phyloP scores from a whole-genome alignment of 1,284 basidiomycete genomes.

The Puccinia triticina region DNA sequence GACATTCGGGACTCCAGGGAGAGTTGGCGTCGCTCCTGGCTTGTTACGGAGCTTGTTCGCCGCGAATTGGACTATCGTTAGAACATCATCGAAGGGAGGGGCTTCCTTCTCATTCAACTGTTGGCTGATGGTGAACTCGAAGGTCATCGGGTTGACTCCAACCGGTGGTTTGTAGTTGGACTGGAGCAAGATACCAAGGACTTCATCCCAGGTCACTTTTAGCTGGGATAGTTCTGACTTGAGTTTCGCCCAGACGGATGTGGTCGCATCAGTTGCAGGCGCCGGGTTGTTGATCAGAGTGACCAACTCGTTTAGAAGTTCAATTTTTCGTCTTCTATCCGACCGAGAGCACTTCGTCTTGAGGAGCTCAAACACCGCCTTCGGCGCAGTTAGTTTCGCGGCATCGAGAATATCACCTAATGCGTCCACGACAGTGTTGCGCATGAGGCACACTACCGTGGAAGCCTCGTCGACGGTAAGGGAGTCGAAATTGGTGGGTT shows the following conservation, averaged over 20 bases:
- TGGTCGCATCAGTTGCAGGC: not conserved
- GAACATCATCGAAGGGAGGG: not conserved
- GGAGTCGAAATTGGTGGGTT: no score
- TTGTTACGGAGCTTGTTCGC: not conserved
- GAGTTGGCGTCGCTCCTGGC: not conserved
- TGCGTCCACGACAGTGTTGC: no score
- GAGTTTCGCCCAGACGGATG: not conserved
- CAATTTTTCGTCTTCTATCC: not conserved
- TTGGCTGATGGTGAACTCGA: slow-evolving; percentile 5
- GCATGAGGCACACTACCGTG: no score
- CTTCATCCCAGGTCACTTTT: not conserved
- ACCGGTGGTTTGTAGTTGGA: not conserved
- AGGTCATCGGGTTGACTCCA: not conserved
- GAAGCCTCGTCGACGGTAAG: no score
- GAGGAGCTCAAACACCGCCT: not conserved
- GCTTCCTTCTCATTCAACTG: not conserved
- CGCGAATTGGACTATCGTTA: not conserved
- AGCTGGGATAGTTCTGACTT: not conserved
- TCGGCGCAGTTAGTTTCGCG: not conserved
- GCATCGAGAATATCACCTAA: no score
- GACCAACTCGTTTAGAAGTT: not conserved
- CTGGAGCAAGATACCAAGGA: not conserved
- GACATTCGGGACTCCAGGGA: no score
- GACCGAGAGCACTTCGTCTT: not conserved
- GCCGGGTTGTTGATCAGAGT: no score